Conservation (phyloP, 1,284 basidiomycete genomes). For the Volvariella surrecta region DNA sequence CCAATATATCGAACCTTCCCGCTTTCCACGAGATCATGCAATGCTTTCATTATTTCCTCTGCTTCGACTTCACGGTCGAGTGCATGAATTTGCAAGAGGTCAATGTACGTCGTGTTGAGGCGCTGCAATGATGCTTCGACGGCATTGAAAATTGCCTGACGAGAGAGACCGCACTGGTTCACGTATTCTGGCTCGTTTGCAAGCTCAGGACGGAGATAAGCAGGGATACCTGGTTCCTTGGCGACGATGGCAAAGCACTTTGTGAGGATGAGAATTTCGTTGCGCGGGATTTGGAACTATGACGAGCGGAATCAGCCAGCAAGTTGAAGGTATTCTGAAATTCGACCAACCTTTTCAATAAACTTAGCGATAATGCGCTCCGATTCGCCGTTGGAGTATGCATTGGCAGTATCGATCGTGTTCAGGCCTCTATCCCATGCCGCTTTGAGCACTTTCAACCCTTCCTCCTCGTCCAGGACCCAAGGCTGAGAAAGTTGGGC, state of each 20-base stretch:
- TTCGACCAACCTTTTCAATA: constrained; percentile 39
- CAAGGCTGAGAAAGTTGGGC: no score
- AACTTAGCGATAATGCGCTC: constrained; percentile 42
- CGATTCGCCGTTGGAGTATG: constrained; percentile 44
- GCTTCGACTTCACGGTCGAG: constrained; percentile 16
- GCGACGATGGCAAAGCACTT: constrained; percentile 23
- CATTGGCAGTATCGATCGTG: constrained; percentile 49
- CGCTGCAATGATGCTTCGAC: constrained; percentile 39
- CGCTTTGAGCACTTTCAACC: constrained; percentile 31
- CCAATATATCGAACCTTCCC: constrained; percentile 62
- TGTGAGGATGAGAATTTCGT: constrained; percentile 37
- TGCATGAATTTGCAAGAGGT: constrained; percentile 35
- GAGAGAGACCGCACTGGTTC: constrained; percentile 20
- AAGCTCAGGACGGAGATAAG: constrained; percentile 9
- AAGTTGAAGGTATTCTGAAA: no score
- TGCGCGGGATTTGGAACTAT: constrained; percentile 49
- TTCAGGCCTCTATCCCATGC: constrained; percentile 39
- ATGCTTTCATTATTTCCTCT: constrained; percentile 39
- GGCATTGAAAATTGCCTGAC: constrained; percentile 40
- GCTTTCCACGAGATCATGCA: constrained; percentile 53
- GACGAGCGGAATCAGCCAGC: no score
- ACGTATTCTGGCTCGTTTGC: constrained; percentile 6
- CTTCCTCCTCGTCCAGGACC: constrained; percentile 35
- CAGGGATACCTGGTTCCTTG: no score
- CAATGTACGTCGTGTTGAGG: constrained; percentile 43